Evolutionary conservation across 176 grass and related monocot species (phyloP).

Genomic region (Oryza brachyantha): DNA sequence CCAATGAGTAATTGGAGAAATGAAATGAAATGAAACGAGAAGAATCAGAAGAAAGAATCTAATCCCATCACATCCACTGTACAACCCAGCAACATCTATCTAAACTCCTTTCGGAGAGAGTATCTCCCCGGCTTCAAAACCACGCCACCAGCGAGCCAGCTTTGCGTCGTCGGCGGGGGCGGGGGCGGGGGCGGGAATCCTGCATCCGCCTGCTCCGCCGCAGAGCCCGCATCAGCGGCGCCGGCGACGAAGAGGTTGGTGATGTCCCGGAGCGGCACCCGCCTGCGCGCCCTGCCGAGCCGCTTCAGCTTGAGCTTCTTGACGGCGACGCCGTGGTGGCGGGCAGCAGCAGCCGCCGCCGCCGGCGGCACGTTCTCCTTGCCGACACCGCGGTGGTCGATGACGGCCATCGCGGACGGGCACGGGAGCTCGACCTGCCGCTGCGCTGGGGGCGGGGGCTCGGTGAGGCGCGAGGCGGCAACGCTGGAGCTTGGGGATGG

Average conservation of each 20-base stretch:
- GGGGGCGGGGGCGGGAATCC: too few species aligned
- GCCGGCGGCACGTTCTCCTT: conserved; percentile 30
- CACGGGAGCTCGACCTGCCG: background rate
- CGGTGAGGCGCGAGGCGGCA: too few species aligned
- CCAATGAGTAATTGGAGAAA: conserved; percentile 33
- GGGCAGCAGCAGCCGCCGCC: background rate
- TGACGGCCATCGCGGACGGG: conserved; percentile 10
- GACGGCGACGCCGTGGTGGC: background rate
- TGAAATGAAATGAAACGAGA: background rate
- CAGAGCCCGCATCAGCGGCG: background rate
- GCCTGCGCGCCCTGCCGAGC: background rate
- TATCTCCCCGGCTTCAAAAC: background rate
- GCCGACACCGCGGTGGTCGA: background rate
- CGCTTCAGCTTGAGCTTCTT: conserved; percentile 40
- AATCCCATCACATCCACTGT: background rate
- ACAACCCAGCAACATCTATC: conserved; percentile 20
- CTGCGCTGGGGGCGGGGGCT: background rate
- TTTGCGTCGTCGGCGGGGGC: background rate
- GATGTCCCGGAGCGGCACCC: conserved; percentile 43
- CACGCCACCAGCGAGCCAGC: background rate
- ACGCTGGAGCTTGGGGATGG: background rate
- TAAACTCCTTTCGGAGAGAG: conserved; percentile 42
- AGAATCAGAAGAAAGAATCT: background rate
- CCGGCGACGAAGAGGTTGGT: conserved; percentile 28
- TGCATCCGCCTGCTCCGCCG: too few species aligned